Base-by-base conservation (phyloP, 345 rosid species). In the Ceriops decandra region DNA sequence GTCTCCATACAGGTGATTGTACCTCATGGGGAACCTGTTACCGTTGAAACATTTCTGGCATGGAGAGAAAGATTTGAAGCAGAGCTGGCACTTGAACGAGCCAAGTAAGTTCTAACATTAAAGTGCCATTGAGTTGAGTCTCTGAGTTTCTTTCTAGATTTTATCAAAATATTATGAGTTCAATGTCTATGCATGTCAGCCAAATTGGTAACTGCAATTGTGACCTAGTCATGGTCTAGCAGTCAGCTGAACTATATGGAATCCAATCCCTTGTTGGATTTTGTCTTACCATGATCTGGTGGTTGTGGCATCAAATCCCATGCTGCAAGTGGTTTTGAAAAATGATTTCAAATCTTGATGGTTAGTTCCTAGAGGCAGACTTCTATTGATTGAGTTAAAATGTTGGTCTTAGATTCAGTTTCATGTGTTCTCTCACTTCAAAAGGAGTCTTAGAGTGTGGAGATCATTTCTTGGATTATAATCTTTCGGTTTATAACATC, bases 31-130 rank as follows among this genome's bases (percentile, higher is more conserved):
- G 99, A 95, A 81, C 88, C 97, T 77, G 99, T 95, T 68, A 91
- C 98, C 5, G 72, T 90, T 70, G 96, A 92, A 64, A 88, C 99
- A 24, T 95, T 95, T 87, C 66, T 88, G 73, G 96, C 86, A 3
- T 91, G 99, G 99, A 88, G 99, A 74, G 99, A 91, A 80, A 88
- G 90, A 82, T 91, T 74, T 74, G 98, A 95, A 76, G 99, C 97
- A 72, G 99, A 92, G 84, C 81, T 95, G 81, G 98, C 99, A 46
- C 87, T 95, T 72, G 95, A 91, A 78, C 85, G 90, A 75, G 99
- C 99, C 79, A 95, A 95, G 99, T 91, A 74, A 88, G 97, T 84
- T 69, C 46, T 47, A 9, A n/a, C 9, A 42, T 35, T 28, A 8
- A 6, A 33, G 4, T 27, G 30, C 22, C 36, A 32, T 63, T n/a